These are phyloP conservation scores for Colletotrichum graminicola DNA, from an alignment of 2,329 filamentous ascomycete genomes.

Conservation along the genomic window DNA sequence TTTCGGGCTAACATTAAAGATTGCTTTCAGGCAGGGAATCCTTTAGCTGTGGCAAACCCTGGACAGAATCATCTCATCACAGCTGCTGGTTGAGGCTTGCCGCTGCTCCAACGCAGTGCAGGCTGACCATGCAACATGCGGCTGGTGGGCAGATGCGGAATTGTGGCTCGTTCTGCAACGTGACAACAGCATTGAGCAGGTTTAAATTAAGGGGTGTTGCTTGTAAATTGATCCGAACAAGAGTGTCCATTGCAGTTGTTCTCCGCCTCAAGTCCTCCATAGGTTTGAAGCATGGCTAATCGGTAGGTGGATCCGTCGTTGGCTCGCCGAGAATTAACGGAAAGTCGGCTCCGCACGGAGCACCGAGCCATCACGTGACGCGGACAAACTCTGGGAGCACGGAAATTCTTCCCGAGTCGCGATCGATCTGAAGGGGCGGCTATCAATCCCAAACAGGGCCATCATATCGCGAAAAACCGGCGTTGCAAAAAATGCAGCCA, in stretches of 20 bases:
- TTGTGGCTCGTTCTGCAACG: too few species aligned
- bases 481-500: constrained; percentile 70
- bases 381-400: constrained; percentile 31
- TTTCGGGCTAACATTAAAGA: neutral
- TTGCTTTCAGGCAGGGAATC: neutral
- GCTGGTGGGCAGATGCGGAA: neutral
- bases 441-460: constrained; percentile 22
- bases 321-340: neutral
- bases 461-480: constrained; percentile 9
- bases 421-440: constrained; percentile 6
- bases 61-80: constrained; percentile 7
- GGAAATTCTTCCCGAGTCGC: constrained; percentile 40
- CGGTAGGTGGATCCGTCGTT: neutral
- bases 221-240: neutral
- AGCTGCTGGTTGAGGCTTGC: neutral
- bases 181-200: too few species aligned
- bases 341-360: constrained; percentile 10
- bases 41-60: neutral
- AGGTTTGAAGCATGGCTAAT: neutral
- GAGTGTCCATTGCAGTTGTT: too few species aligned
- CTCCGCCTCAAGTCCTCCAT: neutral
- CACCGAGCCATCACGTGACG: constrained; percentile 29
- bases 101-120: constrained; percentile 4
- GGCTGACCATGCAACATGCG: neutral
- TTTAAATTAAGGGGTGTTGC: neutral